Evolutionary conservation across 202 grass and related monocot species (phyloP).

Genomic region (Zoysia matrella): DNA sequence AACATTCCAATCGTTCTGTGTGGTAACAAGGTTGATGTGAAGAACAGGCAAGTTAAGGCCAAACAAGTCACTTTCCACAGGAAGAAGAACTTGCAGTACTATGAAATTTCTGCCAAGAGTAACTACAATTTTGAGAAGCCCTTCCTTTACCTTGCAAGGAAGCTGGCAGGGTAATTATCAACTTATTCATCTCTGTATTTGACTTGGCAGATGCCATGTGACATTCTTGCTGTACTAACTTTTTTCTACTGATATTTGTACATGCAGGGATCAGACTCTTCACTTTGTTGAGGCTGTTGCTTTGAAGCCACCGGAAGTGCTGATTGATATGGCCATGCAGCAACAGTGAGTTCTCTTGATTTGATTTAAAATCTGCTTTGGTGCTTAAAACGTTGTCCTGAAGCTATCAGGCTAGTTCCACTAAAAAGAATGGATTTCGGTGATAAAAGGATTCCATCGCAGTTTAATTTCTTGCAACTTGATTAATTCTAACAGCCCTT

Average conservation of each 20-base stretch:
- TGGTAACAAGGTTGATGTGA: slow-evolving; percentile 5
- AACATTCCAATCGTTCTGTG: slow-evolving; percentile 76
- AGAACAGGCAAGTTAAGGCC: too few relatives aligned
- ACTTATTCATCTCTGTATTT: not conserved
- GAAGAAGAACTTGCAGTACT: too few relatives aligned
- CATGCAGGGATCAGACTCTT: slow-evolving; percentile 52
- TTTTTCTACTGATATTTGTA: not conserved
- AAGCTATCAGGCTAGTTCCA: not conserved
- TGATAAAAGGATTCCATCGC: not conserved
- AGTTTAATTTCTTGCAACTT: not conserved
- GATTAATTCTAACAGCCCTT: slow-evolving; percentile 7
- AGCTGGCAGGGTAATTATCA: slow-evolving; percentile 63
- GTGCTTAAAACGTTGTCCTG: not conserved
- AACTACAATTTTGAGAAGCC: slow-evolving; percentile 28
- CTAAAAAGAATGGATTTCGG: not conserved
- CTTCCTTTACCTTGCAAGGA: slow-evolving; percentile 68
- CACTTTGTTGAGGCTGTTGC: slow-evolving; percentile 78
- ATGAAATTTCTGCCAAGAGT: too few relatives aligned
- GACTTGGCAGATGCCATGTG: not conserved
- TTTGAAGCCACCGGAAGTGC: slow-evolving; percentile 69
- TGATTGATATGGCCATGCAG: slow-evolving; percentile 68
- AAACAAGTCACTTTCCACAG: too few relatives aligned
- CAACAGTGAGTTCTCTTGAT: slow-evolving; percentile 51
- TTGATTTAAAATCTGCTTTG: not conserved
- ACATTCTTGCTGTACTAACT: not conserved